phyloP scores from a whole-genome alignment of 139 green algal genomes.

The Auxenochlorella pyrenoidosa region DNA sequence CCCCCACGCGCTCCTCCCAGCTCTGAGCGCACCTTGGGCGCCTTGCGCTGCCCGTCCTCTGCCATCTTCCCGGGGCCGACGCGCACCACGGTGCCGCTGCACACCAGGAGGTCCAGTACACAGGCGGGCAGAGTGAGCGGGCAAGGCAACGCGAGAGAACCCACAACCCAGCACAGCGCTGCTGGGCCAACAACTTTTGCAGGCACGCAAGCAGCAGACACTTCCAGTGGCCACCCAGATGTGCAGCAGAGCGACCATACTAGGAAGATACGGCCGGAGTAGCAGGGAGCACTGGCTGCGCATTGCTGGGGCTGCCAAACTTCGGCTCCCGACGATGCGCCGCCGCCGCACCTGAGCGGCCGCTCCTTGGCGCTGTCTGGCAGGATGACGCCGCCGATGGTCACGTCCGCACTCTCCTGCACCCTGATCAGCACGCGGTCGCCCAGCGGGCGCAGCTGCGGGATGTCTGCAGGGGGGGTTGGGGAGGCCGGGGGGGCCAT shows the following conservation, averaged over 20 bases:
- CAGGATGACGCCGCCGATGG: slow-evolving; percentile 92
- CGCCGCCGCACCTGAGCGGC: slow-evolving; percentile 71
- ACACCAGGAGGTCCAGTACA: neutral
- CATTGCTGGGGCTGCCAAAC: too few species aligned
- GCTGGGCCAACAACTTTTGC: too few species aligned
- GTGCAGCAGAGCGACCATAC: too few species aligned
- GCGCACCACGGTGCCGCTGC: slow-evolving; percentile 61
- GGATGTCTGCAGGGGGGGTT: slow-evolving; percentile 77
- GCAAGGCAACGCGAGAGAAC: too few species aligned
- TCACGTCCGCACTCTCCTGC: slow-evolving; percentile 78
- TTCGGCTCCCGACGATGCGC: too few species aligned
- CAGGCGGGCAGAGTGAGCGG: neutral
- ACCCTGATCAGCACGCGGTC: slow-evolving; percentile 94
- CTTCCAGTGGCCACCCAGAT: too few species aligned
- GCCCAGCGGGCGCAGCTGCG: slow-evolving; percentile 83
- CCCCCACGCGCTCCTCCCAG: too few species aligned
- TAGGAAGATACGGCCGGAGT: too few species aligned
- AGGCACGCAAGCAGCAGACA: too few species aligned
- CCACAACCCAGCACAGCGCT: too few species aligned
- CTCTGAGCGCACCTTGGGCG: slow-evolving; percentile 51
- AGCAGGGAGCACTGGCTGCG: too few species aligned
- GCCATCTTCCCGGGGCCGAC: slow-evolving; percentile 78
- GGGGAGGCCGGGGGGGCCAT: too few species aligned
- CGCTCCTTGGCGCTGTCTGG: slow-evolving; percentile 89
- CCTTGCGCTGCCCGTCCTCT: slow-evolving; percentile 69